Percentiles rank a stretch among this genome's conserved stretches.
phyloP scores from a whole-genome alignment of 441 rosid genomes.

The Mallotus repandus region DNA sequence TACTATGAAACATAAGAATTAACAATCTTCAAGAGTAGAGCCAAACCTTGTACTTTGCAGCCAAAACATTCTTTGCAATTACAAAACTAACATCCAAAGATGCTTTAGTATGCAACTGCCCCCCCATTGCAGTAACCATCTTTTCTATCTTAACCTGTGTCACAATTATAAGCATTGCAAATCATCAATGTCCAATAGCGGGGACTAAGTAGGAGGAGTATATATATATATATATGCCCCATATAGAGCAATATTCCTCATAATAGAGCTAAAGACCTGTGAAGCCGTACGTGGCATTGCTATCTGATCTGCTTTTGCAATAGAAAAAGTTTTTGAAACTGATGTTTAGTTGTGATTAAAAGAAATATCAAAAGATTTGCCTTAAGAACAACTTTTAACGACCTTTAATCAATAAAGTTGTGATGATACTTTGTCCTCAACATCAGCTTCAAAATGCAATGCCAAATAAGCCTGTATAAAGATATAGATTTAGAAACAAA shows the following conservation, averaged over 20 bases:
- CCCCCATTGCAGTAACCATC: conserved; percentile 86
- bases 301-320: no score
- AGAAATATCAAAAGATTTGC: no score
- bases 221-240: neutral
- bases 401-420: no score
- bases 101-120: conserved; percentile 56
- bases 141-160: conserved; percentile 74
- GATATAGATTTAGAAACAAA: neutral
- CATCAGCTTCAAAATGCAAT: no score
- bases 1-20: neutral
- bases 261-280: neutral
- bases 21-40: conserved; percentile 24
- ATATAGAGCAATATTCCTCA: neutral
- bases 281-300: no score
- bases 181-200: neutral
- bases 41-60: conserved; percentile 92
- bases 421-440: no score
- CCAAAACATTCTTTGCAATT: conserved; percentile 88
- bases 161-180: conserved; percentile 26
- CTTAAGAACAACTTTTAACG: no score
- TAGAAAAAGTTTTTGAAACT: no score
- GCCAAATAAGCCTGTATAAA: neutral
- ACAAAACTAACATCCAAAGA: conserved; percentile 83
- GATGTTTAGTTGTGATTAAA: no score
- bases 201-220: no score